Conservation (phyloP, 495 filamentous ascomycete genomes). For the Glarea lozoyensis region DNA sequence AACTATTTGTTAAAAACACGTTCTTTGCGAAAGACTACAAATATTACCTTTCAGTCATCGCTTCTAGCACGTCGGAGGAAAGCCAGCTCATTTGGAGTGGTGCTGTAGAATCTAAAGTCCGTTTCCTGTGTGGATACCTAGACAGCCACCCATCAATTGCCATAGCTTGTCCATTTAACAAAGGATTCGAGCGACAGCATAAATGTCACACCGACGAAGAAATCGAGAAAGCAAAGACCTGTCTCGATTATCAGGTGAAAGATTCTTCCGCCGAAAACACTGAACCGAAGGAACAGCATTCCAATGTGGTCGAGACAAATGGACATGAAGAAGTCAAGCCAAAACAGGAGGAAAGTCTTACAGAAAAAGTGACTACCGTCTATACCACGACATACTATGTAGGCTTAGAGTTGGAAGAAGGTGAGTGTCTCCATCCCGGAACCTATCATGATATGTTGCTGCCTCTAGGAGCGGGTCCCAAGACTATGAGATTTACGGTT, state of each 20-base stretch:
- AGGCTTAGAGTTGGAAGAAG: conserved; percentile 62
- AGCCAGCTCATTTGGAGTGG: conserved; percentile 83
- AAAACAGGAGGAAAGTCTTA: conserved; percentile 33
- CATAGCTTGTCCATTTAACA: conserved; percentile 85
- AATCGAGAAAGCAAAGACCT: conserved; percentile 56
- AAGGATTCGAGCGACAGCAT: conserved; percentile 79
- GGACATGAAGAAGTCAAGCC: too few relatives aligned
- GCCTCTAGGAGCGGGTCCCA: too few relatives aligned
- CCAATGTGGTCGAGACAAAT: conserved; percentile 7
- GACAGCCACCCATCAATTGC: conserved; percentile 67
- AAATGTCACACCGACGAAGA: conserved; percentile 62
- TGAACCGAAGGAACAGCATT: conserved; percentile 26
- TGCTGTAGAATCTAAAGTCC: conserved; percentile 84
- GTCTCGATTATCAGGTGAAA: conserved; percentile 49
- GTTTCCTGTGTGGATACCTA: conserved; percentile 70
- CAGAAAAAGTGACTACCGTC: conserved; percentile 35
- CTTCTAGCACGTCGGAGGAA: conserved; percentile 79
- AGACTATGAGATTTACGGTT: conserved; percentile 42
- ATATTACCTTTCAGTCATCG: conserved; percentile 84
- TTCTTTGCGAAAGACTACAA: conserved; percentile 92
- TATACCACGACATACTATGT: conserved; percentile 87
- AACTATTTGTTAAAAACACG: conserved; percentile 75
- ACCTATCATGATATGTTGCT: conserved; percentile 2
- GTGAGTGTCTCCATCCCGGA: conserved; percentile 33
- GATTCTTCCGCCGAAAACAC: conserved; percentile 50